Evolutionary conservation across 169 alveolate species (phyloP).

Genomic region (Plasmodium berghei): DNA sequence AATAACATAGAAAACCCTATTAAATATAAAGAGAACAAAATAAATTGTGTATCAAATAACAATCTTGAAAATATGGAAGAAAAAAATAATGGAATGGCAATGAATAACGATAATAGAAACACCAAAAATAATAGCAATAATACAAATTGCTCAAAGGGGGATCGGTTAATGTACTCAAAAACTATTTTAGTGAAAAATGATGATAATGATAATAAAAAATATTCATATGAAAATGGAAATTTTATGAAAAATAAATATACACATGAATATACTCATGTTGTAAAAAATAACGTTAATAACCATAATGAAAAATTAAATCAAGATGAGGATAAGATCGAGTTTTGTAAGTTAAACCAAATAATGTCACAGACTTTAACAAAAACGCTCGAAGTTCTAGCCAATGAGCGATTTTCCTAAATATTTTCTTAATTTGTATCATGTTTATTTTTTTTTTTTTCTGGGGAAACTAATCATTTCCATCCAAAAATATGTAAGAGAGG

Average conservation of each 20-base stretch:
- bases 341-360: conserved; percentile 38
- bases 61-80: background rate
- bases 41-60: conserved; percentile 1
- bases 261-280: background rate
- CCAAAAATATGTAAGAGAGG: no score
- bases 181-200: conserved; percentile 27
- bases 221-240: background rate
- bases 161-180: background rate
- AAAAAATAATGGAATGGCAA: background rate
- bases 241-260: conserved; percentile 7
- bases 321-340: conserved; percentile 19
- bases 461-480: no score
- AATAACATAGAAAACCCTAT: background rate
- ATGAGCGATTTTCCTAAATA: conserved; percentile 23
- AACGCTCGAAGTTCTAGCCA: conserved; percentile 46
- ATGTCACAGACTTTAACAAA: conserved; percentile 44
- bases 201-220: background rate
- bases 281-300: background rate
- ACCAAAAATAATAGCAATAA: background rate
- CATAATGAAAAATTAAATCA: background rate
- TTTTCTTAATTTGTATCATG: no score
- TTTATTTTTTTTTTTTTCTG: background rate
- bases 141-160: background rate
- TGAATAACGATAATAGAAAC: background rate
- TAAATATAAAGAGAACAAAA: background rate